These are phyloP conservation scores for Argentina anserina DNA, from an alignment of 306 rosid species.

Conservation along the genomic window DNA sequence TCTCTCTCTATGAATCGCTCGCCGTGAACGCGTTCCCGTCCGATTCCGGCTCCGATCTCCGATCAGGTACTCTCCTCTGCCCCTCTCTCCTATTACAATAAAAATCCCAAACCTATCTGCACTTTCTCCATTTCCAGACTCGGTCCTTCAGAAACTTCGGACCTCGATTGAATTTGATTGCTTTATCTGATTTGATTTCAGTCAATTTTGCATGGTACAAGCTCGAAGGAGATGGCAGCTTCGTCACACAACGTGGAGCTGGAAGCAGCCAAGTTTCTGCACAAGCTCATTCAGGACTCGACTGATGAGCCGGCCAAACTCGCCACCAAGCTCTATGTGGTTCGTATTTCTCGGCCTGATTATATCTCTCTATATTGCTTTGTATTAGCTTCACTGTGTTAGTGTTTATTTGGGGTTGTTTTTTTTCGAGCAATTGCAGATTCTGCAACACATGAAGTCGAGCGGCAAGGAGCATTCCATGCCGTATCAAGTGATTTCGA, in stretches of 20 bases:
- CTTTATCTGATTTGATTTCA: conserved; percentile 1
- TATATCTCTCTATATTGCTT: neutral
- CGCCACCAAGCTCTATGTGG: conserved; percentile 96
- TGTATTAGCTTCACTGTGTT: too few relatives aligned
- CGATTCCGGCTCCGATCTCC: conserved; percentile 22
- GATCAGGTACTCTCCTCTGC: conserved; percentile 30
- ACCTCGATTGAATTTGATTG: conserved; percentile 6
- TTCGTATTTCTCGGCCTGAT: conserved; percentile 35
- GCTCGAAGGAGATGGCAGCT: conserved; percentile 60
- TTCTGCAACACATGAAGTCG: conserved; percentile 96
- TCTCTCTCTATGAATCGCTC: conserved; percentile 16
- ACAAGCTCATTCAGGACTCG: conserved; percentile 95
- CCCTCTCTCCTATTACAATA: neutral
- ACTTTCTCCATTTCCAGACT: neutral
- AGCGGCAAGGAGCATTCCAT: conserved; percentile 98
- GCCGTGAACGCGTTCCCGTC: conserved; percentile 12
- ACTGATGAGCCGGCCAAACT: conserved; percentile 94
- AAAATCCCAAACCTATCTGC: neutral
- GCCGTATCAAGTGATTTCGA: conserved; percentile 98
- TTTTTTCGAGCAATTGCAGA: conserved; percentile 50
- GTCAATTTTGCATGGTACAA: conserved; percentile 26
- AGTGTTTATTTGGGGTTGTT: conserved; percentile 9
- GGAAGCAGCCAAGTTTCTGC: conserved; percentile 99
- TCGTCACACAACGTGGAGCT: conserved; percentile 86
- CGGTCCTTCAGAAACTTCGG: neutral